A percentile compares a stretch with the other conserved stretches of the same genome.
Conservation (phyloP, 1,284 basidiomycete species). For the Volvariella volvacea region DNA sequence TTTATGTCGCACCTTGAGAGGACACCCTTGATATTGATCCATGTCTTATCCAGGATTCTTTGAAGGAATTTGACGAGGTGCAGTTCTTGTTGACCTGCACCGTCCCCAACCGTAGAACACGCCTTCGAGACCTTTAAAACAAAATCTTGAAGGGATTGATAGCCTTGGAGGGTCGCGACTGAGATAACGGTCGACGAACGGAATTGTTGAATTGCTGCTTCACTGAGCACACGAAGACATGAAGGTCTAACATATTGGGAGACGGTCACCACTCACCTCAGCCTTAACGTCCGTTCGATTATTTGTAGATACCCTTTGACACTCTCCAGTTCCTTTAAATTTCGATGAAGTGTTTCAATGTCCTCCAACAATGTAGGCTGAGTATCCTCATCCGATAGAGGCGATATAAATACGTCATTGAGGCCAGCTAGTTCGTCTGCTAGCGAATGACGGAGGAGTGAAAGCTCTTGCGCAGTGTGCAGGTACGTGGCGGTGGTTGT, state of each 20-base stretch:
- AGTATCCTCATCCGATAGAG: constrained; percentile 36
- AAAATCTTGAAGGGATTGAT: constrained; percentile 55
- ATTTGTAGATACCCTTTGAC: constrained; percentile 73
- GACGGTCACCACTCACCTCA: constrained; percentile 51
- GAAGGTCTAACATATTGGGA: too few species aligned
- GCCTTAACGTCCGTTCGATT: constrained; percentile 60
- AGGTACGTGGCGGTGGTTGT: constrained; percentile 38
- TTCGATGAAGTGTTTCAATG: constrained; percentile 67
- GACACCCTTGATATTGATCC: constrained; percentile 63
- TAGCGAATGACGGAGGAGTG: constrained; percentile 69
- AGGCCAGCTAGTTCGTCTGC: constrained; percentile 71
- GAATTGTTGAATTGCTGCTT: constrained; percentile 47
- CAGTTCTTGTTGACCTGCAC: constrained; percentile 36
- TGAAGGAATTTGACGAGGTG: constrained; percentile 55
- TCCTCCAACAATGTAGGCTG: constrained; percentile 71
- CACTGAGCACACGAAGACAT: constrained; percentile 37
- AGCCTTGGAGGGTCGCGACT: constrained; percentile 37
- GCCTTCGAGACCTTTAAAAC: constrained; percentile 39
- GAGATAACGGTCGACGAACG: constrained; percentile 15
- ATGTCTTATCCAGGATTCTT: constrained; percentile 58
- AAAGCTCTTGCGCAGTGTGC: constrained; percentile 62
- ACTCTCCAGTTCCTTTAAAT: constrained; percentile 67
- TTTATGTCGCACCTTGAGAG: constrained; percentile 48
- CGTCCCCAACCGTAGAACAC: constrained; percentile 40
- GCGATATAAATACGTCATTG: constrained; percentile 58